Evolutionary conservation across 768 basidiomycete species (phyloP).

Genomic region (Mycena leptocephala): DNA sequence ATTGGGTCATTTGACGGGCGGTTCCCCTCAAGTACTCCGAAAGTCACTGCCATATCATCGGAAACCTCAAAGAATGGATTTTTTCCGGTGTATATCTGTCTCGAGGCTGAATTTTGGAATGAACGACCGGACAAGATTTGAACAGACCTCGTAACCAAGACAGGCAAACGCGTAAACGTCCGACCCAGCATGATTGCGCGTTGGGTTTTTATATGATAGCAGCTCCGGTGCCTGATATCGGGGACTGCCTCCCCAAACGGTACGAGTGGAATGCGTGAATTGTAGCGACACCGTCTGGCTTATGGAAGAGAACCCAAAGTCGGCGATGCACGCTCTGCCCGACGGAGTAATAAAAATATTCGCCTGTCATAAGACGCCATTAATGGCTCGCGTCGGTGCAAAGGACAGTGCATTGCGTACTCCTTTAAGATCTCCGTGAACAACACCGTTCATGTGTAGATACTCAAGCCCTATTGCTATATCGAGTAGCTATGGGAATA

Average conservation of each 20-base stretch:
- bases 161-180: background rate
- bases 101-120: too few relatives aligned
- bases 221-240: background rate
- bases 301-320: background rate
- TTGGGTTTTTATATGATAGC: background rate
- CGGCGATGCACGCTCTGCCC: background rate
- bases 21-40: background rate
- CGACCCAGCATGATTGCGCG: background rate
- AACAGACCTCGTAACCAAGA: background rate
- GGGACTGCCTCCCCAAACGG: background rate
- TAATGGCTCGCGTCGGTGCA: too few relatives aligned
- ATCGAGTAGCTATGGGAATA: too few relatives aligned
- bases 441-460: too few relatives aligned
- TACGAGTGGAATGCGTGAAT: background rate
- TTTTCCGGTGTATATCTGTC: slow-evolving; percentile 27
- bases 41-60: too few relatives aligned
- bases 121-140: too few relatives aligned
- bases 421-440: too few relatives aligned
- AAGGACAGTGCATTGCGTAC: background rate
- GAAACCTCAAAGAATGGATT: slow-evolving; percentile 26
- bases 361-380: background rate
- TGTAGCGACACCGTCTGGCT: background rate
- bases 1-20: background rate
- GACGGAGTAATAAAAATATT: background rate
- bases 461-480: too few relatives aligned